Evolutionary conservation across 2,329 filamentous ascomycete species (phyloP).

Genomic region (Xylaria sp.): DNA sequence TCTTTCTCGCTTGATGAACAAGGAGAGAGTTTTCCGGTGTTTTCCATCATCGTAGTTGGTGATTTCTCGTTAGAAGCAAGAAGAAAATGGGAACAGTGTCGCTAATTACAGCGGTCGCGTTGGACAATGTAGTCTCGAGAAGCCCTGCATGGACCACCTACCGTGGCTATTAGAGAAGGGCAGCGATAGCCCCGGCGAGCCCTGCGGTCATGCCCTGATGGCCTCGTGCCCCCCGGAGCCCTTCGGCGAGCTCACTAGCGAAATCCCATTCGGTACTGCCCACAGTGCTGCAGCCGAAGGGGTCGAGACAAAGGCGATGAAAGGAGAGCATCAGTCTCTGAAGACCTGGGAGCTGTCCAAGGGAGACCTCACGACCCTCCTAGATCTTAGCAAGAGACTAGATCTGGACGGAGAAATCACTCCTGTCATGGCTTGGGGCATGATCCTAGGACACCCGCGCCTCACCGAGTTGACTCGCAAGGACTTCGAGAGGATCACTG

Average conservation of each 20-base stretch:
- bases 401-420: constrained; percentile 92
- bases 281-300: constrained; percentile 43
- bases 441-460: constrained; percentile 77
- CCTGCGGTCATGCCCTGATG: constrained; percentile 94
- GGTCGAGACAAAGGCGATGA: constrained; percentile 58
- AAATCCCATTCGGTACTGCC: constrained; percentile 63
- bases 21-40: constrained; percentile 38
- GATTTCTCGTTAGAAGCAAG: constrained; percentile 1
- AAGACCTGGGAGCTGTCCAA: constrained; percentile 84
- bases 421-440: constrained; percentile 93
- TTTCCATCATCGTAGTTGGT: constrained; percentile 25
- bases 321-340: constrained; percentile 55
- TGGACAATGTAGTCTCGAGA: constrained; percentile 76
- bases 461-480: constrained; percentile 71
- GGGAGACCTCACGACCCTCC: constrained; percentile 79
- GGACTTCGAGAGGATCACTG: constrained; percentile 77
- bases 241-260: constrained; percentile 59
- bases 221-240: constrained; percentile 83
- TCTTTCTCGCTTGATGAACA: constrained; percentile 39
- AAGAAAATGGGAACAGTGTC: constrained; percentile 45
- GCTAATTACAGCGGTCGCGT: constrained; percentile 57
- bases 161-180: constrained; percentile 76
- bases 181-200: constrained; percentile 69
- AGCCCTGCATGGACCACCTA: constrained; percentile 91
- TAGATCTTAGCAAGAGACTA: constrained; percentile 84